Evolutionary conservation across 1,284 basidiomycete genomes (phyloP).

Genomic region (Pseudozyma tsukubaensis): DNA sequence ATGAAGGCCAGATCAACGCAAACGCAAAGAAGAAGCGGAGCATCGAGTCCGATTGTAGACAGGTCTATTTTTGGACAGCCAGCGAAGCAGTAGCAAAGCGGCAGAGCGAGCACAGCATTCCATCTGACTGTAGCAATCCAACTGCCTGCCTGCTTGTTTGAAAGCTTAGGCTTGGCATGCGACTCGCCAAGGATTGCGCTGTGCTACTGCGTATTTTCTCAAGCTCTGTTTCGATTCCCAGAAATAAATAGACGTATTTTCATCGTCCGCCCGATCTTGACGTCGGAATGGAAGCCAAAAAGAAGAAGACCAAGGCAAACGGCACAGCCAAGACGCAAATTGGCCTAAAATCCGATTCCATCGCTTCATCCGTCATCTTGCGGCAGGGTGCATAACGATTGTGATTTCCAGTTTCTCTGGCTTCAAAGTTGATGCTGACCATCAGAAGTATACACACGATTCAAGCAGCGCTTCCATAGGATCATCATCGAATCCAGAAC

Average conservation of each 20-base stretch:
- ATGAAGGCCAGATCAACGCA: neutral
- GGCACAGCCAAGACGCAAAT: neutral
- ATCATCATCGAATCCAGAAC: too few species aligned
- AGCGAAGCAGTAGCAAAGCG: neutral
- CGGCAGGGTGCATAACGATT: conserved; percentile 17
- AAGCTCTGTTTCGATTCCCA: neutral
- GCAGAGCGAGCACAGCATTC: too few species aligned
- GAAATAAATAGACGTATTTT: neutral
- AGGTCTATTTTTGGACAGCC: conserved; percentile 3
- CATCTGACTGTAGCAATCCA: neutral
- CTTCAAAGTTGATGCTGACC: too few species aligned
- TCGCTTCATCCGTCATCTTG: conserved; percentile 27
- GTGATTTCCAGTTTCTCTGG: too few species aligned
- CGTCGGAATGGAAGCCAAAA: conserved; percentile 5
- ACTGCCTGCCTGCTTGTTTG: neutral
- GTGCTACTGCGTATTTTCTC: neutral
- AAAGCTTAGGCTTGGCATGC: neutral
- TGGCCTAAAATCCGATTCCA: neutral
- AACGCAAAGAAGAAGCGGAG: conserved; percentile 1
- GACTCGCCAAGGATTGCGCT: neutral
- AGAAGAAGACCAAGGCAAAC: neutral
- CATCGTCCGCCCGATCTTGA: conserved; percentile 4
- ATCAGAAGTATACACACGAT: too few species aligned
- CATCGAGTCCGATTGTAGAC: neutral
- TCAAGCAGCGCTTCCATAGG: too few species aligned